These are phyloP conservation scores for Mucuna pruriens DNA, from an alignment of 306 rosid genomes.

Conservation along the genomic window DNA sequence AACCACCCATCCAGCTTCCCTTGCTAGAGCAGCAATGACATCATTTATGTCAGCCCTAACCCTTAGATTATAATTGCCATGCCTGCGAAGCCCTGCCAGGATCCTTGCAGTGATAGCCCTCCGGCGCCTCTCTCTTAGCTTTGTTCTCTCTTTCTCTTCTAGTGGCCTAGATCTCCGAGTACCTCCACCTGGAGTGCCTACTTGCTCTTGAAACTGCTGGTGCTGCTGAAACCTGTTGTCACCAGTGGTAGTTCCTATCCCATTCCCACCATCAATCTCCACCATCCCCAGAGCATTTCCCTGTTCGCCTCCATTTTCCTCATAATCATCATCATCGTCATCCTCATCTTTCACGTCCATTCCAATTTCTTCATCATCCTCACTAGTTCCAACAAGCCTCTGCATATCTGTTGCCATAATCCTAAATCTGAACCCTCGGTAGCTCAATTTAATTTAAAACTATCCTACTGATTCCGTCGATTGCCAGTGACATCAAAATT, in stretches of 20 bases:
- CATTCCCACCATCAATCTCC: slow-evolving; percentile 75
- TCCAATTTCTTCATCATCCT: slow-evolving; percentile 91
- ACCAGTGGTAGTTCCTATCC: slow-evolving; percentile 54
- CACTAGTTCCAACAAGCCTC: slow-evolving; percentile 81
- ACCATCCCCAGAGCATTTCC: slow-evolving; percentile 52
- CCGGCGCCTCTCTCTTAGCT: slow-evolving; percentile 96
- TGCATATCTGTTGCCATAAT: slow-evolving; percentile 80
- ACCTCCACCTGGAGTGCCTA: slow-evolving; percentile 78
- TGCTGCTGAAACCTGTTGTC: slow-evolving; percentile 67
- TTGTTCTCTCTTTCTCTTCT: slow-evolving; percentile 98
- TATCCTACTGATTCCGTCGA: slow-evolving; percentile 25
- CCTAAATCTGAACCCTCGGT: slow-evolving; percentile 38
- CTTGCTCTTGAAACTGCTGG: slow-evolving; percentile 75
- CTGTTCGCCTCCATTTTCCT: slow-evolving; percentile 58
- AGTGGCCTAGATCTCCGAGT: slow-evolving; percentile 82
- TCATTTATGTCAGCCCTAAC: slow-evolving; percentile 98
- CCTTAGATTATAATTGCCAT: slow-evolving; percentile 97
- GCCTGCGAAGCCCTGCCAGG: slow-evolving; percentile 96
- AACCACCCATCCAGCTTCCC: slow-evolving; percentile 99
- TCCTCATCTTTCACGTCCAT: slow-evolving; percentile 94
- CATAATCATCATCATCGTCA: slow-evolving; percentile 59
- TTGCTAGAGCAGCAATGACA: slow-evolving; percentile 90
- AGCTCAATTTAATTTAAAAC: slow-evolving; percentile 28
- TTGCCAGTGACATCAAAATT: slow-evolving; percentile 35
- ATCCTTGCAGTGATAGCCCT: slow-evolving; percentile 98